Evolutionary conservation across 805 yeast genomes (phyloP).

Genomic region (Monosporozyma siamensis): DNA sequence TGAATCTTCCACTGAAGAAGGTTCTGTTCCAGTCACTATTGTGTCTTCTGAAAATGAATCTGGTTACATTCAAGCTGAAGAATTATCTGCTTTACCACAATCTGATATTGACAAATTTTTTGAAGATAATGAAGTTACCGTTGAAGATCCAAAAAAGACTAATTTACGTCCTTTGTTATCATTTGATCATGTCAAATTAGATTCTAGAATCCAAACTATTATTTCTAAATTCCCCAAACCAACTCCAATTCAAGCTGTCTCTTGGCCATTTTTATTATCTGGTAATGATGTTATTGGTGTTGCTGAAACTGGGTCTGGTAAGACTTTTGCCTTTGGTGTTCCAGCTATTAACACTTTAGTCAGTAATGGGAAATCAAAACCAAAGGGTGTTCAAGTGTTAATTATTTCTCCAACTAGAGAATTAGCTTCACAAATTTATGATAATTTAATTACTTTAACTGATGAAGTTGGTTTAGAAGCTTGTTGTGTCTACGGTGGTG

Average conservation of each 20-base stretch:
- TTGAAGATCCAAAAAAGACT: conserved; percentile 56
- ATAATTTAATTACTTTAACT: conserved; percentile 61
- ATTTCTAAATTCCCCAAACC: conserved; percentile 76
- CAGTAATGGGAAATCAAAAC: conserved; percentile 17
- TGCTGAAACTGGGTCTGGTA: conserved; percentile 98
- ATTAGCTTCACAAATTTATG: conserved; percentile 87
- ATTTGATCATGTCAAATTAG: conserved; percentile 52
- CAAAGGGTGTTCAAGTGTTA: conserved; percentile 57
- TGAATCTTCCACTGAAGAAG: conserved; percentile 18
- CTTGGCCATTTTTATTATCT: conserved; percentile 84
- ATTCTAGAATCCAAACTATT: conserved; percentile 46
- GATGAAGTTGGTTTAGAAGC: conserved; percentile 54
- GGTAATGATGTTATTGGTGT: conserved; percentile 90
- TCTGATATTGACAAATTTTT: conserved; percentile 55
- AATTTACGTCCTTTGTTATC: conserved; percentile 58
- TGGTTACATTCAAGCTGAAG: conserved; percentile 34
- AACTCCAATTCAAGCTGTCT: conserved; percentile 88
- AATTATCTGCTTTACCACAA: conserved; percentile 37
- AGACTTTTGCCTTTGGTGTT: conserved; percentile 93
- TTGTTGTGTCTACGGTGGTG: conserved; percentile 94
- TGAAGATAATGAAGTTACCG: conserved; percentile 62
- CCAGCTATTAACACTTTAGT: conserved; percentile 79
- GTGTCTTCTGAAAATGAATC: conserved; percentile 1
- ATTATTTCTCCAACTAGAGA: conserved; percentile 96
- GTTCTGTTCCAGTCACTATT: conserved; percentile 3